A percentile compares a stretch with the other conserved stretches of the same genome.
Conservation (phyloP, 1,284 basidiomycete species). For the Malassezia cuniculi region DNA sequence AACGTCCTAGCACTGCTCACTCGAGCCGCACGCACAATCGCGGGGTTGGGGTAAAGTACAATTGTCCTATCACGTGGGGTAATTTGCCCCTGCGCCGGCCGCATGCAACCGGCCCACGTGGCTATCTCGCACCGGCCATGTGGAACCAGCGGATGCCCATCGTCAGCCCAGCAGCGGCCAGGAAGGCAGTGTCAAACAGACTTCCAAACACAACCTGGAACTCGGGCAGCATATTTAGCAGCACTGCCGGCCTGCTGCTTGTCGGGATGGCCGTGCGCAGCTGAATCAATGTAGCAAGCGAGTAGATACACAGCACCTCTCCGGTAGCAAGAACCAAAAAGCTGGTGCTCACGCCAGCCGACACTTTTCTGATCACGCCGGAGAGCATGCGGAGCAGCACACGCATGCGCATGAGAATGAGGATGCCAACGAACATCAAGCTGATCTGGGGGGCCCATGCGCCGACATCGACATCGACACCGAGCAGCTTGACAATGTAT, state of each 20-base stretch:
- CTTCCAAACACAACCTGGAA: slow-evolving; percentile 46
- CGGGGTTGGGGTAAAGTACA: too few species aligned
- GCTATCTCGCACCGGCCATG: too few species aligned
- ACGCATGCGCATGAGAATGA: slow-evolving; percentile 46
- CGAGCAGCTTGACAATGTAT: slow-evolving; percentile 36
- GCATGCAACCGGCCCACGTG: too few species aligned
- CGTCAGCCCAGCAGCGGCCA: slow-evolving; percentile 38
- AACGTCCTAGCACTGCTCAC: too few species aligned
- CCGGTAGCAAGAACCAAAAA: slow-evolving; percentile 47
- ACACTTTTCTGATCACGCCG: slow-evolving; percentile 42
- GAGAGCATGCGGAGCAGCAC: slow-evolving; percentile 45
- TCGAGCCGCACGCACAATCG: too few species aligned
- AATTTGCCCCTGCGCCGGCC: too few species aligned
- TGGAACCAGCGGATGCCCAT: slow-evolving; percentile 12
- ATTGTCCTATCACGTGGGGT: too few species aligned
- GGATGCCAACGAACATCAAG: slow-evolving; percentile 44
- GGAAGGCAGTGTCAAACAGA: slow-evolving; percentile 46
- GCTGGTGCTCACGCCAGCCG: slow-evolving; percentile 44
- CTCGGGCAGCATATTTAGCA: slow-evolving; percentile 46
- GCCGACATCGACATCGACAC: slow-evolving; percentile 44
- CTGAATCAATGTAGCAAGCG: slow-evolving; percentile 47
- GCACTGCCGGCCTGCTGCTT: too few species aligned
- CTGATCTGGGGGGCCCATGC: slow-evolving; percentile 46
- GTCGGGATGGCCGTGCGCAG: slow-evolving; percentile 39
- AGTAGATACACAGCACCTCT: slow-evolving; percentile 47